Base-by-base conservation (phyloP, 1,284 basidiomycete species). In the Fereydounia khargensis region DNA sequence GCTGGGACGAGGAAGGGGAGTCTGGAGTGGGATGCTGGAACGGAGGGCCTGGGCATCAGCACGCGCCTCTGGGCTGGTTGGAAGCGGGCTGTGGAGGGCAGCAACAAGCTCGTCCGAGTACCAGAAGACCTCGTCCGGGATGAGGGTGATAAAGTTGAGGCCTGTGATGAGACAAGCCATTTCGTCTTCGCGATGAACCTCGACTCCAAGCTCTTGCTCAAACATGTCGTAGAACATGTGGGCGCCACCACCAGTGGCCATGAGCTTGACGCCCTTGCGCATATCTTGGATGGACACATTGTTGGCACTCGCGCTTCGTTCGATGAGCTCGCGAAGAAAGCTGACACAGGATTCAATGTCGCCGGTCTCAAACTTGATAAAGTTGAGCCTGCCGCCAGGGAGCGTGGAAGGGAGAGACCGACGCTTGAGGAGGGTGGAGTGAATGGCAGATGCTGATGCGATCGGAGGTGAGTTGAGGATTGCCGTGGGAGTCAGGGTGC, bases 161-260 rank as follows among this genome's bases (percentile, higher is more conserved):
- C 95, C 95, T 60, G 92, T 88, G 61, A 98, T 98, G 68, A 98
- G 79, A 73, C 94, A 97, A 78, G 89, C 91, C 95, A 99, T 98
- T 81, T 99, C 95, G 76, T 98, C 95, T 78, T 97, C 94, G 46
- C 86, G 80, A 51, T 81, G 80, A 32, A 98, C 78, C 74, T 91
- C 89, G 43, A 97, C 89, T 20, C 83, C 86, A 4, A 97, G 80
- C 54, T 85, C 84, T 18, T 79, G 79, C 51, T 81, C 81, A 74
- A 99, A 87, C 37, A 87, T 79, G 66, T 91, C 88, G 77, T 92
- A 86, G 79, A 92, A 97, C 71, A 84, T 85, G 81, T 97, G 91
- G 33, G 94, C 94, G 34, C 95, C 95, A 11, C 95, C 95, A 30
- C 95, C 95, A 0, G 95, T 99, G 4, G 92, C 91, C 85, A 96